These are phyloP conservation scores for Tolypocladium album DNA, from an alignment of 2,329 filamentous ascomycete species.

Conservation along the genomic window DNA sequence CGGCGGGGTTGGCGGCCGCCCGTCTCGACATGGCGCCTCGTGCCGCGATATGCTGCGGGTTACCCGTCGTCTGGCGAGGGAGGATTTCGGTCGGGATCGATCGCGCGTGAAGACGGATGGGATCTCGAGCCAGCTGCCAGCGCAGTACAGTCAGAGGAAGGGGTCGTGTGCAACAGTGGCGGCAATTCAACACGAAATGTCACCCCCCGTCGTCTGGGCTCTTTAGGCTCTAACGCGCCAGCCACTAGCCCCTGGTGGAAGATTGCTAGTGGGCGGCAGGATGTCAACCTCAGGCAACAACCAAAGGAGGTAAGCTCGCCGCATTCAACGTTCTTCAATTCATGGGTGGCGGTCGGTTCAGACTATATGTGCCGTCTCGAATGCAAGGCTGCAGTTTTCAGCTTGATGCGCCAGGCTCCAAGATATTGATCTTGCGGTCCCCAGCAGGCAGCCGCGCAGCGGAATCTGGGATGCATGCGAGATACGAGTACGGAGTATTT, in stretches of 20 bases:
- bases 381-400: neutral
- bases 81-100: neutral
- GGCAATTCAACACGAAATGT: neutral
- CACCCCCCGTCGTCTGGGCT: neutral
- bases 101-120: neutral
- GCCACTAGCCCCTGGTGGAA: neutral
- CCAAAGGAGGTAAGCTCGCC: neutral
- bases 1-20: constrained; percentile 57
- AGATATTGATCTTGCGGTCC: neutral
- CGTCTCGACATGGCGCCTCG: constrained; percentile 61
- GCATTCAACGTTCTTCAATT: neutral
- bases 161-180: neutral
- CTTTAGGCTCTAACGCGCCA: neutral
- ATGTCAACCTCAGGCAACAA: constrained; percentile 6
- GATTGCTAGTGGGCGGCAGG: neutral
- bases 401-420: neutral
- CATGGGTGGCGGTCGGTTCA: neutral
- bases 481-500: too few species aligned
- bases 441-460: neutral
- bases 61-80: neutral
- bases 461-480: neutral
- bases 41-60: neutral
- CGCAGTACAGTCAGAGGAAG: neutral
- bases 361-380: neutral
- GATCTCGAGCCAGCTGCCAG: neutral